phyloP scores from a whole-genome alignment of 768 basidiomycete genomes.

The Ramaria rubella region DNA sequence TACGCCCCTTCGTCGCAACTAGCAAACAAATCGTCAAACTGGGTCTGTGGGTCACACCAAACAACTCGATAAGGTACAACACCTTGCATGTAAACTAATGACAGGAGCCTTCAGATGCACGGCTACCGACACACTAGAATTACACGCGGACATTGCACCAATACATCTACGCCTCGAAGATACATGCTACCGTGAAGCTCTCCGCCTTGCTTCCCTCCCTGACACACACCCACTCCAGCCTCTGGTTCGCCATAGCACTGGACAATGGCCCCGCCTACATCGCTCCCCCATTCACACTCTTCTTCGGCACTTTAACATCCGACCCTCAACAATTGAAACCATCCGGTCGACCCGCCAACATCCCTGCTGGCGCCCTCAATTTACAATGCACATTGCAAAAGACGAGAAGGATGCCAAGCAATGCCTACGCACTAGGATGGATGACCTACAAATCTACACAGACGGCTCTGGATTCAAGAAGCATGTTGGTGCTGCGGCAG shows the following conservation, averaged over 20 bases:
- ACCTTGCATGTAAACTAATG: slow-evolving; percentile 13
- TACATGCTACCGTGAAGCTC: not conserved
- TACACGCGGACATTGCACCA: slow-evolving; percentile 8
- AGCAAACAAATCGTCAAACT: not conserved
- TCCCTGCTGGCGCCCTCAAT: not conserved
- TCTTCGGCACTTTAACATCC: too few species aligned
- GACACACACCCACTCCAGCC: not conserved
- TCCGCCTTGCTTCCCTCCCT: slow-evolving; percentile 8
- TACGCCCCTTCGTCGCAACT: not conserved
- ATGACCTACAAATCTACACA: not conserved
- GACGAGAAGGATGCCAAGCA: too few species aligned
- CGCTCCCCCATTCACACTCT: slow-evolving; percentile 18
- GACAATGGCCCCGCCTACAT: not conserved
- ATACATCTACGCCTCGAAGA: not conserved
- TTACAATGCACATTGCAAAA: not conserved
- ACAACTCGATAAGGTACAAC: too few species aligned
- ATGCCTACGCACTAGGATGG: not conserved
- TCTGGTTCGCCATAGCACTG: not conserved
- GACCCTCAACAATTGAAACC: slow-evolving; percentile 14
- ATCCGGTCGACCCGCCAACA: too few species aligned
- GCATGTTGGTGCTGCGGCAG: not conserved
- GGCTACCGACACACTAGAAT: slow-evolving; percentile 11
- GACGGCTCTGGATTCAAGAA: not conserved
- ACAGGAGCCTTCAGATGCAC: too few species aligned
- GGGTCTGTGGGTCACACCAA: too few species aligned